Evolutionary conservation across 495 filamentous ascomycete genomes (phyloP), one percentile per base, ranked within the genome.

Genomic region (Rusavskia elegans): DNA sequence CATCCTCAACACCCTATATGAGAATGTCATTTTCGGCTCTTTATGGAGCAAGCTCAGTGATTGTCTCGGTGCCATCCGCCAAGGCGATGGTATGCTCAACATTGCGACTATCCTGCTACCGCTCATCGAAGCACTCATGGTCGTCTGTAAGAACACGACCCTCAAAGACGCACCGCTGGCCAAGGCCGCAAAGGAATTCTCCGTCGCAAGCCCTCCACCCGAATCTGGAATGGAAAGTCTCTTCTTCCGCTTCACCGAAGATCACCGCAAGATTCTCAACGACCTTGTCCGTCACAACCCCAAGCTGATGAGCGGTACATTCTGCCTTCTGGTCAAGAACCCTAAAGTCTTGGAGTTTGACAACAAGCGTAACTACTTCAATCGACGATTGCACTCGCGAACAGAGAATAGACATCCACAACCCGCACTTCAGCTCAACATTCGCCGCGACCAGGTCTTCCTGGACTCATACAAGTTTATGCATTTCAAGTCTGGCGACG

Each of bases 301-400:
- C 30, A 89, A 94, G 59, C 78, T 99, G 55, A 99, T 99, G 92
- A 95, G 89, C 56, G 92, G 89, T 40, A 93, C 89, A 14, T 95
- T 99, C 67, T 89, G 89, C 8, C 72, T 96, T 37, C 71, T 99
- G 27, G 89, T 96, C 56, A 95, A 95, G 71, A 99, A 99, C 61
- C 93, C 92, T 44, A 97, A 96, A 76, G 92, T 99, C 14, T 68
- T 99, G 45, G 92, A 99, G 59, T 99, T 99, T 61, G 92, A 99
- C 65, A 99, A 97, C 70, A 99, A 99, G 75, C 89, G 93, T 59
- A 96, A 93, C 65, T 99, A 92, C 76, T 99, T 99, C 72, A 96
- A 78, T 65, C 85, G 93, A 42, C 85, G 85, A 57, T 76, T 99
- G 19, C 92, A 97, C 64, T 75, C 79, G 36, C 85, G 89, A 7